phyloP scores from a whole-genome alignment of 805 yeast species.

The Jamesozyma hellenica region DNA sequence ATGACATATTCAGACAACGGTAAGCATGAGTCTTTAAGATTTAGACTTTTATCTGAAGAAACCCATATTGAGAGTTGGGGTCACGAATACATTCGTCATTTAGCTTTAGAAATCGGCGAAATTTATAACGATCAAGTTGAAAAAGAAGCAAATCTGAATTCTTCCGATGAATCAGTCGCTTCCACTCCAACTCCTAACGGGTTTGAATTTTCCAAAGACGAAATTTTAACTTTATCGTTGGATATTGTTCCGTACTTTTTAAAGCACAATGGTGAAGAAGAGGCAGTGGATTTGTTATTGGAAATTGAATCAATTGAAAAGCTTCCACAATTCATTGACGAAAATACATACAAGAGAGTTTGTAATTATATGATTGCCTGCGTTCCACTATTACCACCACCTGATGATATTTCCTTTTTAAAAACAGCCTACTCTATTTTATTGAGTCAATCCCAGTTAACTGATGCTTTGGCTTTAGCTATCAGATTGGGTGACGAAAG shows the following conservation, averaged over 20 bases:
- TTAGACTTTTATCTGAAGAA: conserved; percentile 53
- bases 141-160: conserved; percentile 19
- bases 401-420: conserved; percentile 78
- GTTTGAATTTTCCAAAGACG: conserved; percentile 27
- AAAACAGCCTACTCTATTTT: conserved; percentile 84
- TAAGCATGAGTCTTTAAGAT: conserved; percentile 68
- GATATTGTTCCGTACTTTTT: conserved; percentile 82
- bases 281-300: conserved; percentile 85
- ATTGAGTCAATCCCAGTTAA: conserved; percentile 62
- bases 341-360: conserved; percentile 73
- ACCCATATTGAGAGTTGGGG: conserved; percentile 82
- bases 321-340: conserved; percentile 76
- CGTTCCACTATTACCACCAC: conserved; percentile 92
- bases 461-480: conserved; percentile 87
- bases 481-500: conserved; percentile 77
- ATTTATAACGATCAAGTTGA: conserved; percentile 52
- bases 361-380: conserved; percentile 92
- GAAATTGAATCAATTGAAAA: conserved; percentile 84
- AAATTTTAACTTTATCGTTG: conserved; percentile 55
- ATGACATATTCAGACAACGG: conserved; percentile 87
- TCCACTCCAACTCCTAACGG: conserved; percentile 8
- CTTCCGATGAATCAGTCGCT: conserved; percentile 10
- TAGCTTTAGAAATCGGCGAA: conserved; percentile 91
- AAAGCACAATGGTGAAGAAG: conserved; percentile 95
- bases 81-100: conserved; percentile 92